Evolutionary conservation across 1,139 yeast species (phyloP).

Genomic region (Kodamaea sp.): DNA sequence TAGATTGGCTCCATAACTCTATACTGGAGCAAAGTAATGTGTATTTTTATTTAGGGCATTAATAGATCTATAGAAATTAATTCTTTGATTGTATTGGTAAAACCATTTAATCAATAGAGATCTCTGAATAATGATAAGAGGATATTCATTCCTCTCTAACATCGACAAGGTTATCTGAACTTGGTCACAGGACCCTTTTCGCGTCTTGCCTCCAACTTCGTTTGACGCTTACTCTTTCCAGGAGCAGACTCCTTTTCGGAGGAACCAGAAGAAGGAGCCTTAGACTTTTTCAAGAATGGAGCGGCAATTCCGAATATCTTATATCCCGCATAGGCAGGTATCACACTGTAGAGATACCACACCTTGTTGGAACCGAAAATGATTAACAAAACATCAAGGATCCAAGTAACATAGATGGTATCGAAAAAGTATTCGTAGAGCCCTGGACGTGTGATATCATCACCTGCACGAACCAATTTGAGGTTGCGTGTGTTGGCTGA

Average conservation of each 20-base stretch:
- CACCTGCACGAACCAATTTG: slow-evolving; percentile 56
- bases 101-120: background rate
- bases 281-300: slow-evolving; percentile 21
- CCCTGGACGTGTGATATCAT: slow-evolving; percentile 66
- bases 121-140: background rate
- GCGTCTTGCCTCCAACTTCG: slow-evolving; percentile 47
- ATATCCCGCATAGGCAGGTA: slow-evolving; percentile 57
- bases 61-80: background rate
- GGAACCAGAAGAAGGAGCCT: slow-evolving; percentile 14
- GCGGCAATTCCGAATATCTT: slow-evolving; percentile 40
- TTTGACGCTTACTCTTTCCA: slow-evolving; percentile 49
- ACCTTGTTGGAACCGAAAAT: slow-evolving; percentile 58
- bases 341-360: slow-evolving; percentile 55
- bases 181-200: slow-evolving; percentile 36
- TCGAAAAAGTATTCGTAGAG: slow-evolving; percentile 79
- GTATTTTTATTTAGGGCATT: no score
- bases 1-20: no score
- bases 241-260: slow-evolving; percentile 14
- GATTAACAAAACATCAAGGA: slow-evolving; percentile 56
- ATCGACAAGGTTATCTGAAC: no score
- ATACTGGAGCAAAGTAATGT: no score
- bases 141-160: no score
- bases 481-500: slow-evolving; percentile 30
- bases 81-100: background rate
- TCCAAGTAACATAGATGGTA: slow-evolving; percentile 68